Percentiles rank a stretch among this genome's conserved stretches.
Evolutionary conservation across 768 basidiomycete species (phyloP).

Genomic region (Mrakia hoshinonis): DNA sequence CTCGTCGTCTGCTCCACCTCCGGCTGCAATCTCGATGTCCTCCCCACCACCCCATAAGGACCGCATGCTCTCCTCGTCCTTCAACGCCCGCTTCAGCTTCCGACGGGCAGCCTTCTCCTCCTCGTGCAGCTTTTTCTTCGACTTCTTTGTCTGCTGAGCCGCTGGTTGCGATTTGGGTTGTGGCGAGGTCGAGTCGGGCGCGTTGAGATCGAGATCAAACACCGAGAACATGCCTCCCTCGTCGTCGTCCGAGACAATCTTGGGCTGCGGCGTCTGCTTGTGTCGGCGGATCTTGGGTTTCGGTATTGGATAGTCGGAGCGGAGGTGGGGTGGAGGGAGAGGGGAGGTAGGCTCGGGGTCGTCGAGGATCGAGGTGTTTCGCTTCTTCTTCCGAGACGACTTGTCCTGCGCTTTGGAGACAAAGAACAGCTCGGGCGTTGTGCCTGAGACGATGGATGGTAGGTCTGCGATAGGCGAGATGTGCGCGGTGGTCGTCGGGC

Average conservation of each 20-base stretch:
- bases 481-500: not conserved
- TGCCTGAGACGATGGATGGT: not conserved
- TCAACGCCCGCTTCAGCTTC: slow-evolving; percentile 1
- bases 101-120: slow-evolving; percentile 17
- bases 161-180: not conserved
- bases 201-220: slow-evolving; percentile 18
- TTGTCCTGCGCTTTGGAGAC: not conserved
- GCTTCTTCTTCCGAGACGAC: slow-evolving; percentile 1
- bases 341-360: not conserved
- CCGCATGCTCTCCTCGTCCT: slow-evolving; percentile 13
- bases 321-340: not conserved
- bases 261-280: not conserved
- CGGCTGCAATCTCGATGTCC: not conserved
- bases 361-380: slow-evolving; percentile 11
- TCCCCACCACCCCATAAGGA: not conserved
- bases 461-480: not conserved
- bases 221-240: slow-evolving; percentile 13
- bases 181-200: not conserved
- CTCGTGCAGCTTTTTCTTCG: slow-evolving; percentile 12
- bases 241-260: not conserved
- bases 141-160: not conserved
- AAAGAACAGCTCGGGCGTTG: not conserved
- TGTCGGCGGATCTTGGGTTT: not conserved
- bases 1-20: not conserved
- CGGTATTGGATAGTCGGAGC: not conserved